Evolutionary conservation across 495 filamentous ascomycete species (phyloP).

Genomic region (Acidiella bohemica): DNA sequence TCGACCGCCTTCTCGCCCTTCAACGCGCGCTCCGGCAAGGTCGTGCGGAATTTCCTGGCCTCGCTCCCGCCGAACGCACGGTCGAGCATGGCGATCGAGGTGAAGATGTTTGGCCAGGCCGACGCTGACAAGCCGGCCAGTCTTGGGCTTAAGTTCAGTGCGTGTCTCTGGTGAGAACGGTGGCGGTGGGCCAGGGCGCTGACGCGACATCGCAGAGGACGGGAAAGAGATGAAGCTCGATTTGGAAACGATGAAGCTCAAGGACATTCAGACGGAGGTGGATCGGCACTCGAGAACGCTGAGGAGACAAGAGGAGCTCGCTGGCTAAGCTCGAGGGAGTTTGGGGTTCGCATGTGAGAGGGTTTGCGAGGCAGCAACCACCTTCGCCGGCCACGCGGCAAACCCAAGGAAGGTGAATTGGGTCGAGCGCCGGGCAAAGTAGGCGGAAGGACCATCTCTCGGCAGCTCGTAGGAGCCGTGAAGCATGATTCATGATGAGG

Average conservation of each 20-base stretch:
- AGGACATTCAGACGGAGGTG: constrained; percentile 75
- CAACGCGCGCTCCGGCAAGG: constrained; percentile 49
- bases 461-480: too few relatives aligned
- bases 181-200: constrained; percentile 21
- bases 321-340: constrained; percentile 35
- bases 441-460: too few relatives aligned
- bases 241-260: constrained; percentile 64
- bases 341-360: too few relatives aligned
- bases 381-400: too few relatives aligned
- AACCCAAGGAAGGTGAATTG: too few relatives aligned
- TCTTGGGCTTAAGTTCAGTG: constrained; percentile 71
- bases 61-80: constrained; percentile 71
- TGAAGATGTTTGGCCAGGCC: constrained; percentile 55
- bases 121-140: constrained; percentile 42
- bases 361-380: too few relatives aligned
- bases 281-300: constrained; percentile 74
- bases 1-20: constrained; percentile 87
- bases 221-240: constrained; percentile 63
- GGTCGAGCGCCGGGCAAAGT: too few relatives aligned
- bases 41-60: constrained; percentile 74
- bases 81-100: constrained; percentile 58
- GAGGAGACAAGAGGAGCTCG: constrained; percentile 68
- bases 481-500: too few relatives aligned
- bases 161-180: constrained; percentile 26
- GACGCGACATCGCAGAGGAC: constrained; percentile 54